These are phyloP conservation scores for Suillus discolor DNA, from an alignment of 768 basidiomycete species.

Conservation along the genomic window DNA sequence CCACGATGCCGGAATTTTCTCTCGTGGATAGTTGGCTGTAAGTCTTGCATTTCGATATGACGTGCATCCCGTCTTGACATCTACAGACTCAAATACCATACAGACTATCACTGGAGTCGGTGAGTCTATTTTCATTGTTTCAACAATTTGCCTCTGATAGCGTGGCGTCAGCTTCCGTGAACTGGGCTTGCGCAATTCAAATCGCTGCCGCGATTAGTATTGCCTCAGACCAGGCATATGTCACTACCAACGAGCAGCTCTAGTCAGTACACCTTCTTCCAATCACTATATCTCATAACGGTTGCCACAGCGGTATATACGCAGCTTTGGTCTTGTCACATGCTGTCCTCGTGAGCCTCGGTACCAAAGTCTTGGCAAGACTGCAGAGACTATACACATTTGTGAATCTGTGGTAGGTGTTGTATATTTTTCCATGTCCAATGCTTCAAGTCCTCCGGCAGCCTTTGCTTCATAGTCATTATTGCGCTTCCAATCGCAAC, in stretches of 20 bases:
- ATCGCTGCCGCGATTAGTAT: conserved; percentile 32
- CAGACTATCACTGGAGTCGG: conserved; percentile 43
- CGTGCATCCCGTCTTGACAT: neutral
- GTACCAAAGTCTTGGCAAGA: neutral
- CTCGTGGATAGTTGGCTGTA: conserved; percentile 46
- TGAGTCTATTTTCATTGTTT: neutral
- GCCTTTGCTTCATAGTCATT: neutral
- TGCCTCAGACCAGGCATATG: conserved; percentile 40
- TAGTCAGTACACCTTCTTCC: conserved; percentile 44
- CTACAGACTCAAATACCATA: conserved; percentile 1
- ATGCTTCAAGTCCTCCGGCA: neutral
- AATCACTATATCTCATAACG: conserved; percentile 41
- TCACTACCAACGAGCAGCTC: conserved; percentile 45
- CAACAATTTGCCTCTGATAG: neutral
- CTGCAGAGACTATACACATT: neutral
- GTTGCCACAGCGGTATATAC: neutral
- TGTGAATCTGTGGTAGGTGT: neutral
- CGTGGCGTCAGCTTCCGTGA: neutral
- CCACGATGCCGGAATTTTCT: neutral
- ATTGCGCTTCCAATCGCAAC: neutral
- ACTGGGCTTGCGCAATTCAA: conserved; percentile 2
- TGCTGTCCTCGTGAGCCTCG: neutral
- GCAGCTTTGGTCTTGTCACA: neutral
- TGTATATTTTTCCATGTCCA: neutral
- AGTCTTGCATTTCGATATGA: conserved; percentile 16